phyloP scores from a whole-genome alignment of 1,139 yeast genomes.

The Taphrina communis region DNA sequence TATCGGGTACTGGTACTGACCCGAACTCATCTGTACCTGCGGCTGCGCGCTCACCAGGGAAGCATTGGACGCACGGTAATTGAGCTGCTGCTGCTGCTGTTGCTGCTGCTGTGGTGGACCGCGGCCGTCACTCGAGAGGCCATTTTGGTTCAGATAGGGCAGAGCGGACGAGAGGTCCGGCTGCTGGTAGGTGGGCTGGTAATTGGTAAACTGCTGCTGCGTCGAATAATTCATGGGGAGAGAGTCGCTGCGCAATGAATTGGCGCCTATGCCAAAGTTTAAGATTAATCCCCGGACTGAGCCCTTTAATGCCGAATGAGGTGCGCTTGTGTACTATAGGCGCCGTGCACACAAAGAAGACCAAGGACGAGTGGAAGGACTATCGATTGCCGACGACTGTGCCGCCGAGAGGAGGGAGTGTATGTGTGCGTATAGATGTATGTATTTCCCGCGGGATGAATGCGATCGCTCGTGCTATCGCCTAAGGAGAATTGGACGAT shows the following conservation, averaged over 20 bases:
- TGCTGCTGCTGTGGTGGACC: not conserved
- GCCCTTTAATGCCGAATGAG: too few relatives aligned
- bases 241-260: not conserved
- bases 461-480: too few relatives aligned
- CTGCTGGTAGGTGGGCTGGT: constrained; percentile 28
- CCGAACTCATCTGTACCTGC: constrained; percentile 13
- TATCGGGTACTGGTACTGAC: constrained; percentile 22
- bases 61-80: constrained; percentile 24
- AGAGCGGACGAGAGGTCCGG: constrained; percentile 25
- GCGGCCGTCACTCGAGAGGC: not conserved
- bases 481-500: too few relatives aligned
- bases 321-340: too few relatives aligned
- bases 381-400: too few relatives aligned
- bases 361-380: too few relatives aligned
- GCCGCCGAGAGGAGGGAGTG: too few relatives aligned
- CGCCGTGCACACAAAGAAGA: too few relatives aligned
- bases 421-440: not conserved
- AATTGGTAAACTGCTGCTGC: constrained; percentile 29
- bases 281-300: too few relatives aligned
- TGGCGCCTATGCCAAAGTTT: not conserved
- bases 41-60: constrained; percentile 24
- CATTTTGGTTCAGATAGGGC: constrained; percentile 29
- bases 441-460: not conserved
- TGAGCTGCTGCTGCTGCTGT: constrained; percentile 21
- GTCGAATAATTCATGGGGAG: constrained; percentile 17